Percentiles rank a stretch among this genome's conserved stretches.
Conservation (phyloP, 495 filamentous ascomycete species). For the Neurospora sp. region DNA sequence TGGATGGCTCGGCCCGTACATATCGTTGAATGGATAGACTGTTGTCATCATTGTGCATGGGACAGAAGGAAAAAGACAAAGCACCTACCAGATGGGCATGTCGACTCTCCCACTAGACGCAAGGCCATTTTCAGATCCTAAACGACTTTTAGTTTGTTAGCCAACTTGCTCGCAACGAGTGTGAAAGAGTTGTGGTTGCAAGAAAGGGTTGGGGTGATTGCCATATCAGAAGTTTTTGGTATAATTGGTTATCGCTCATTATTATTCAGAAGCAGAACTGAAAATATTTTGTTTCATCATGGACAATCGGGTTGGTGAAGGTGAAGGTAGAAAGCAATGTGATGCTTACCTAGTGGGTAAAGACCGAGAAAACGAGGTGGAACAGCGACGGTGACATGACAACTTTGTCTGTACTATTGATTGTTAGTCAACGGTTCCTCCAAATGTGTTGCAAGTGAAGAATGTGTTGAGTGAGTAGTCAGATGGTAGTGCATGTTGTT, state of each 20-base stretch:
- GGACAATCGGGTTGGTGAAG: conserved; percentile 16
- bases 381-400: not conserved
- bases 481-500: conserved; percentile 99
- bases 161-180: not conserved
- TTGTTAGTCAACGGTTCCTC: conserved; percentile 11
- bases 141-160: not conserved
- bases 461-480: conserved; percentile 36
- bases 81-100: conserved; percentile 5
- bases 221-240: conserved; percentile 56
- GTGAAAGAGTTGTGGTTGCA: not conserved
- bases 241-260: conserved; percentile 68
- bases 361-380: not conserved
- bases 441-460: conserved; percentile 9
- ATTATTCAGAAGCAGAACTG: conserved; percentile 94
- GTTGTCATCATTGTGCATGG: conserved; percentile 70
- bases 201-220: not conserved
- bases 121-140: not conserved
- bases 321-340: not conserved
- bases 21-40: conserved; percentile 99
- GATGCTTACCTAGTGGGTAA: conserved; percentile 11
- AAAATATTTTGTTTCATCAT: conserved; percentile 71
- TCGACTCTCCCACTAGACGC: conserved; percentile 1
- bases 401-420: conserved; percentile 2
- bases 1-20: conserved; percentile 64
- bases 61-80: conserved; percentile 3